Percentiles rank a stretch among this genome's conserved stretches.
phyloP scores from a whole-genome alignment of 2,329 filamentous ascomycete genomes.

The Penicillium sumatraense region DNA sequence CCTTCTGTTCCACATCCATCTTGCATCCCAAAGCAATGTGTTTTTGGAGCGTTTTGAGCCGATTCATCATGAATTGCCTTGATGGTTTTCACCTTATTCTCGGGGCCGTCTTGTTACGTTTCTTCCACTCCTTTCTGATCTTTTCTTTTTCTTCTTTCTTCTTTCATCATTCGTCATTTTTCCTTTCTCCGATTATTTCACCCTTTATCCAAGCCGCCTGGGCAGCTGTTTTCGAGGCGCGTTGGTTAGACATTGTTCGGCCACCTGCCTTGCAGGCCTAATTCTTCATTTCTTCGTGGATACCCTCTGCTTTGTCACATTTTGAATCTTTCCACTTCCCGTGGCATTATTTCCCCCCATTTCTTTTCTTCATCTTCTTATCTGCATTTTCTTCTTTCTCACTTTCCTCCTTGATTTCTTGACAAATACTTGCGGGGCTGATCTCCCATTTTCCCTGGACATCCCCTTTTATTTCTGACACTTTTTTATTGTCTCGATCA shows the following conservation, averaged over 20 bases:
- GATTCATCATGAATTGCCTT: constrained; percentile 16
- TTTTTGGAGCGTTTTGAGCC: constrained; percentile 25
- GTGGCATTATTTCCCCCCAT: constrained; percentile 14
- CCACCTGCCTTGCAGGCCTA: constrained; percentile 26
- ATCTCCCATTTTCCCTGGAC: constrained; percentile 11
- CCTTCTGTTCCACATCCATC: constrained; percentile 9
- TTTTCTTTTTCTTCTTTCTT: not conserved
- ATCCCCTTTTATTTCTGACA: constrained; percentile 11
- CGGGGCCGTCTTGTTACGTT: constrained; percentile 3
- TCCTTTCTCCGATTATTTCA: constrained; percentile 18
- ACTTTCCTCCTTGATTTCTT: constrained; percentile 18
- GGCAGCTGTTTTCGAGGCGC: constrained; percentile 27
- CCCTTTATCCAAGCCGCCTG: constrained; percentile 26
- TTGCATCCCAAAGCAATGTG: constrained; percentile 24
- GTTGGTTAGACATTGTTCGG: constrained; percentile 4
- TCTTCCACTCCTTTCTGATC: constrained; percentile 10
- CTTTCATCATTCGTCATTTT: constrained; percentile 16
- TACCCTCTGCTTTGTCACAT: constrained; percentile 23
- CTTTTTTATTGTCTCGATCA: constrained; percentile 15
- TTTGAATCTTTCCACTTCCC: constrained; percentile 8
- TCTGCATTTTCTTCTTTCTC: too few relatives aligned
- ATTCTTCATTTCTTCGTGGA: constrained; percentile 30
- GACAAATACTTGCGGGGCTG: constrained; percentile 8
- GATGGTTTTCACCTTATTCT: constrained; percentile 2
- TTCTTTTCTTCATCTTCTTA: constrained; percentile 8